These are phyloP conservation scores for Zygosaccharomyces gambellarensis DNA, from an alignment of 805 yeast genomes.

Conservation along the genomic window DNA sequence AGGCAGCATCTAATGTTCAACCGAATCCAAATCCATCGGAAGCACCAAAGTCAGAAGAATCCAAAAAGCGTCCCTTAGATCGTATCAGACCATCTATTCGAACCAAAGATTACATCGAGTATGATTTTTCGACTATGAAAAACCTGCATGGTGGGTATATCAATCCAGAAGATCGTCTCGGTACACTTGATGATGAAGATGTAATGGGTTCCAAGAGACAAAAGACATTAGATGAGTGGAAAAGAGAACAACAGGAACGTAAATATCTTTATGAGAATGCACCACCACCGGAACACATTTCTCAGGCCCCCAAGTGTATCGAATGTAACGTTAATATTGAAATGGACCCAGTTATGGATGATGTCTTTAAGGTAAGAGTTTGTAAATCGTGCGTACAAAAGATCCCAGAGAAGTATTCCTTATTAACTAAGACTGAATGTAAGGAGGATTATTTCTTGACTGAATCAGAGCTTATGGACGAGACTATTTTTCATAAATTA, in stretches of 20 bases:
- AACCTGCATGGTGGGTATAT: slow-evolving; percentile 87
- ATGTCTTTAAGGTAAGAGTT: slow-evolving; percentile 68
- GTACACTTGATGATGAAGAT: slow-evolving; percentile 28
- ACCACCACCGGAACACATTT: slow-evolving; percentile 69
- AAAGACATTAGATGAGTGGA: slow-evolving; percentile 51
- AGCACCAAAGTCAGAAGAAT: not conserved
- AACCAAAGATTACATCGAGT: slow-evolving; percentile 68
- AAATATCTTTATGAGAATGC: slow-evolving; percentile 49
- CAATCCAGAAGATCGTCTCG: slow-evolving; percentile 22
- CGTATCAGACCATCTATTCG: slow-evolving; percentile 45
- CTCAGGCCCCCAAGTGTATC: slow-evolving; percentile 71
- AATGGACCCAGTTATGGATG: slow-evolving; percentile 64
- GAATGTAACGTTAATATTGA: slow-evolving; percentile 77
- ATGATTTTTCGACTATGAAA: slow-evolving; percentile 85
- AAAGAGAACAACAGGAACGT: slow-evolving; percentile 52
- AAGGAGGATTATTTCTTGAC: slow-evolving; percentile 87
- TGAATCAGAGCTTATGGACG: slow-evolving; percentile 84
- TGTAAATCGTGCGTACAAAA: slow-evolving; percentile 72
- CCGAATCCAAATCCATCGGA: not conserved
- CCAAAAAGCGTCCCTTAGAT: slow-evolving; percentile 23
- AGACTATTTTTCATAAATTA: slow-evolving; percentile 59
- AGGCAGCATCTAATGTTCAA: not conserved
- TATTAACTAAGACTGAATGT: slow-evolving; percentile 93
- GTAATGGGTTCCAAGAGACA: slow-evolving; percentile 27
- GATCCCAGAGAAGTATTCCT: slow-evolving; percentile 80